phyloP scores from a whole-genome alignment of 257 asterid species.

The Fraxinus quadrangulata region DNA sequence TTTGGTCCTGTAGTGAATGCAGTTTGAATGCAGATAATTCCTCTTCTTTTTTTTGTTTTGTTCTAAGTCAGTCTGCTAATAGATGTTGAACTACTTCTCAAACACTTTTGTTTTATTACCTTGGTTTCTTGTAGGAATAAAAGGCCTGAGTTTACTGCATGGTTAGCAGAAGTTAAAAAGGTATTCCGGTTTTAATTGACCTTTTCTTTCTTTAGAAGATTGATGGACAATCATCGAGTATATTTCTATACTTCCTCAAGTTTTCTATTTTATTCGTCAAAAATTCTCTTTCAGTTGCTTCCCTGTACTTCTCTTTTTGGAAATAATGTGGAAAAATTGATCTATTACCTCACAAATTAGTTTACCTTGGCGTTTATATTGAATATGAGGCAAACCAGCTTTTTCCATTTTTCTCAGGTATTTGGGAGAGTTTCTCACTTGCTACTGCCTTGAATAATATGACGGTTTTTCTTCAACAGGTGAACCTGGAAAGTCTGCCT shows the following conservation, averaged over 20 bases:
- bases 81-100: background rate
- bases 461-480: slow-evolving; percentile 46
- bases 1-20: background rate
- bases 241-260: background rate
- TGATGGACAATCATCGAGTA: background rate
- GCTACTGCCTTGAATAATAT: slow-evolving; percentile 12
- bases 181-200: slow-evolving; percentile 34
- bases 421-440: background rate
- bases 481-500: slow-evolving; percentile 90
- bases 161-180: slow-evolving; percentile 89
- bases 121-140: slow-evolving; percentile 66
- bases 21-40: background rate
- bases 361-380: background rate
- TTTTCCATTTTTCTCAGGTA: slow-evolving; percentile 10
- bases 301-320: background rate
- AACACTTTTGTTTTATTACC: slow-evolving; percentile 22
- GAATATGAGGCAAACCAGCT: background rate
- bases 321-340: background rate
- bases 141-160: slow-evolving; percentile 95
- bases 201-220: slow-evolving; percentile 1
- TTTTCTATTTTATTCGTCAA: background rate
- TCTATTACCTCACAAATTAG: background rate
- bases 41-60: background rate
- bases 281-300: slow-evolving; percentile 9
- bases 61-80: background rate